Evolutionary conservation across 345 rosid species (phyloP).

Genomic region (Rhodamnia argentea): DNA sequence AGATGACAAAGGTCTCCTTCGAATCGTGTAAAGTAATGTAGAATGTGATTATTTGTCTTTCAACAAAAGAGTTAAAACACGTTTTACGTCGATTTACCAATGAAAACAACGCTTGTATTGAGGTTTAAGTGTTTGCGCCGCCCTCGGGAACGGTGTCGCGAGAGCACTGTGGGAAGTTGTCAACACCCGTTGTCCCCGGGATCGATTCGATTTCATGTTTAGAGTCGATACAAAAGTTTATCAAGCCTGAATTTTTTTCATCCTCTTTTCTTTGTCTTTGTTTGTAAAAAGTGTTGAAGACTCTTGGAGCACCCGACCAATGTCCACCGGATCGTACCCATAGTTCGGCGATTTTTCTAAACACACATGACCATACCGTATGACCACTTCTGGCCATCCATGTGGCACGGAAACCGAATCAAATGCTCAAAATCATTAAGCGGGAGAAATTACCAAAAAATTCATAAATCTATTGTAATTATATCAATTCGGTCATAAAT

Average conservation of each 20-base stretch:
- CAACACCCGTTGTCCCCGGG: background rate
- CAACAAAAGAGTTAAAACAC: background rate
- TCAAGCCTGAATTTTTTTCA: background rate
- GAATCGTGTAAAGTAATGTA: background rate
- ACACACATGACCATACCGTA: background rate
- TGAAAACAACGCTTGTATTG: background rate
- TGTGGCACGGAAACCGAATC: background rate
- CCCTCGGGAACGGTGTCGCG: background rate
- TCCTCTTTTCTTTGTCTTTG: background rate
- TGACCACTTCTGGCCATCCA: no score
- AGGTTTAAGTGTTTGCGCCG: background rate
- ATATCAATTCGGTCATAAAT: no score
- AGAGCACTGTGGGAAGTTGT: background rate
- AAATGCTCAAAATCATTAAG: background rate
- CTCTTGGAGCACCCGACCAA: background rate
- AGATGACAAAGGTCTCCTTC: background rate
- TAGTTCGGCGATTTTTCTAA: background rate
- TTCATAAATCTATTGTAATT: no score
- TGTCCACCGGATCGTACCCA: background rate
- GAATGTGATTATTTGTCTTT: background rate
- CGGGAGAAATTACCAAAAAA: no score
- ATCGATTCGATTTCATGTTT: background rate
- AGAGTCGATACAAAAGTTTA: background rate
- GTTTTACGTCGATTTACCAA: background rate
- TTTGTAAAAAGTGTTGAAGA: background rate